These are phyloP conservation scores for Beta macrorhiza DNA, from an alignment of 179 eudicot species.

Conservation along the genomic window DNA sequence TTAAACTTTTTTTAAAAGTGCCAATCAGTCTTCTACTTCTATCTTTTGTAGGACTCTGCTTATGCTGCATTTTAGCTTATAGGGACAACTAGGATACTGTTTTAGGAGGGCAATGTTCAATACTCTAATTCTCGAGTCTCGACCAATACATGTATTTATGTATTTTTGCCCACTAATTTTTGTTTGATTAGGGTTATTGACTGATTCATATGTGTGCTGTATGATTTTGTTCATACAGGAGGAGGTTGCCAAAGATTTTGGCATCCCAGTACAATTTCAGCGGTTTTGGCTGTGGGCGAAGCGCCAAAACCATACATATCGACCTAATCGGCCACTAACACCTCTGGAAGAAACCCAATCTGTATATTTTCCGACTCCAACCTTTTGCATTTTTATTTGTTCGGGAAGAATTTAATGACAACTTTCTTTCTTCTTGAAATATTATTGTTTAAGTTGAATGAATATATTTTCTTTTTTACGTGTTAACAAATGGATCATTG, in stretches of 20 bases:
- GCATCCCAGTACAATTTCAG: slow-evolving; percentile 70
- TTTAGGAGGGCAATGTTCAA: neutral
- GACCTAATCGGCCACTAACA: slow-evolving; percentile 75
- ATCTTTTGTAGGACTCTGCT: neutral
- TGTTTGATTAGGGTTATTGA: neutral
- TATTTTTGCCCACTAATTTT: neutral
- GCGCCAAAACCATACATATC: slow-evolving; percentile 81
- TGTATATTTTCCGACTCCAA: slow-evolving; percentile 34
- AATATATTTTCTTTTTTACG: neutral
- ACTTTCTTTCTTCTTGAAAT: neutral
- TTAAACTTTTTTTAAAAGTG: neutral
- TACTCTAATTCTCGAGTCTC: neutral
- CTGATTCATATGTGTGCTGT: neutral
- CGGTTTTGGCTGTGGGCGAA: slow-evolving; percentile 88
- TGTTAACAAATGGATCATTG: neutral
- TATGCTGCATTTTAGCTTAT: slow-evolving; percentile 8
- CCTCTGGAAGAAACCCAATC: slow-evolving; percentile 61
- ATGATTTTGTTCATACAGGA: slow-evolving; percentile 47
- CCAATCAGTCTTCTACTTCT: neutral
- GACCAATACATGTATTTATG: no score
- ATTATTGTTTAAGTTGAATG: neutral
- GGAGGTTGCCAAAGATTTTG: slow-evolving; percentile 77
- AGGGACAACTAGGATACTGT: neutral
- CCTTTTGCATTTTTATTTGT: slow-evolving; percentile 3
- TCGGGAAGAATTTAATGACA: neutral